Conservation (phyloP, 1,139 yeast species). For the Yamadazyma triangularis region DNA sequence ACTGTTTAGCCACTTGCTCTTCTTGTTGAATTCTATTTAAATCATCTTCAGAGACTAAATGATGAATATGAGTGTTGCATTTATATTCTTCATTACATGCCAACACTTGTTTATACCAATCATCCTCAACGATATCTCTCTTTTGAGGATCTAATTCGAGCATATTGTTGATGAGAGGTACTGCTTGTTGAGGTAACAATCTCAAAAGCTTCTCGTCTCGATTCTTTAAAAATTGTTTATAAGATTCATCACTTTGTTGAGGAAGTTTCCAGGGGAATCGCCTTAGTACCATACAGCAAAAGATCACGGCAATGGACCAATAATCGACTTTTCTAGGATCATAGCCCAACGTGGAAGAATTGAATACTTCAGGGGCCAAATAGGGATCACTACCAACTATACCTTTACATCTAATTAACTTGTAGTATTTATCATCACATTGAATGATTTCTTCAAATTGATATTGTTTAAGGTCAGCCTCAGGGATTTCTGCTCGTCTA, state of each 20-base stretch:
- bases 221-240: slow-evolving; percentile 32
- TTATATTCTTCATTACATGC: slow-evolving; percentile 18
- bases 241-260: slow-evolving; percentile 51
- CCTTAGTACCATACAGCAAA: slow-evolving; percentile 66
- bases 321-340: slow-evolving; percentile 73
- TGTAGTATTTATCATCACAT: slow-evolving; percentile 20
- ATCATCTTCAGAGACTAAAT: slow-evolving; percentile 54
- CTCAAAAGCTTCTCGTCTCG: slow-evolving; percentile 22
- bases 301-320: slow-evolving; percentile 77
- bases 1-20: slow-evolving; percentile 27
- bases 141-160: slow-evolving; percentile 18
- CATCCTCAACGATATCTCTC: slow-evolving; percentile 23
- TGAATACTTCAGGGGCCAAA: slow-evolving; percentile 71
- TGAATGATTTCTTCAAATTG: slow-evolving; percentile 21
- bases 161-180: slow-evolving; percentile 31
- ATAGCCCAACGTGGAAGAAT: slow-evolving; percentile 33
- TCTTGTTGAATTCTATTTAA: slow-evolving; percentile 39
- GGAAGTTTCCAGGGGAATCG: slow-evolving; percentile 83
- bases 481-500: slow-evolving; percentile 24
- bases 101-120: slow-evolving; percentile 25
- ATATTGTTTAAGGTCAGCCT: slow-evolving; percentile 10
- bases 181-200: slow-evolving; percentile 33
- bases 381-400: slow-evolving; percentile 81
- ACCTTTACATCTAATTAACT: slow-evolving; percentile 49
- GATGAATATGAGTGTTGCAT: slow-evolving; percentile 46